Base-by-base conservation (phyloP, 768 basidiomycete species). In the Chlorophyllum brunneum region DNA sequence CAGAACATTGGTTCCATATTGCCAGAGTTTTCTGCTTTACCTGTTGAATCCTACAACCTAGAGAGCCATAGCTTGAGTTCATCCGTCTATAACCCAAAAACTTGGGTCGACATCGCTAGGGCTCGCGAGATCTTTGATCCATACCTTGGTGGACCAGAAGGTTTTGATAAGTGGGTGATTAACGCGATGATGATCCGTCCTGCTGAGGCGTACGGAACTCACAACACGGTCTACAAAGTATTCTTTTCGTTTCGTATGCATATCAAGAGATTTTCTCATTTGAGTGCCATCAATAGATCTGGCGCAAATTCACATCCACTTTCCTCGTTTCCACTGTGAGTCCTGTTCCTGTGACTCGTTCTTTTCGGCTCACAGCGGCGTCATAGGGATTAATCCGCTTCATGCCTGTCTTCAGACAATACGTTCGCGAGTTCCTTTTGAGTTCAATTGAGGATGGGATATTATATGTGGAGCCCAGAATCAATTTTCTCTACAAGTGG, bases 371-470 rank as follows among this genome's bases (percentile, higher is more conserved):
- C 16, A 52, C 29, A n/a, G 39, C 30, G 18, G 11, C 15, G 15
- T 36, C n/a, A 31, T 40, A 79, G 77, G 73, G 73, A 8, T 52
- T 80, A 5, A 70, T 74, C 56, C 68, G 66, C 36, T 88, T 77
- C 57, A 68, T 69, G n/a, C 86, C 87, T 1, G 68, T 89, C 23
- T 88, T 76, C 63, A 58, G 64, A 16, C 72, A 78, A 53, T 88
- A 86, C 63, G 70, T 89, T 44, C 72, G 77, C 24, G 71, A 82
- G 54, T 86, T 88, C 62, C 69, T 91, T 48, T 62, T 72, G 24
- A 72, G 79, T 30, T 83, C 79, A 1, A 76, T 88, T n/a, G 80
- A 77, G 33, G 88, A 91, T 61, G 86, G 87, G 0, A 79, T 90
- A 29, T 82, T 74, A 1, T 89, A 89, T 61, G 66, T 81, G 5